Conservation (phyloP, 352 stramenopile species). For the Phytopythium vexans region DNA sequence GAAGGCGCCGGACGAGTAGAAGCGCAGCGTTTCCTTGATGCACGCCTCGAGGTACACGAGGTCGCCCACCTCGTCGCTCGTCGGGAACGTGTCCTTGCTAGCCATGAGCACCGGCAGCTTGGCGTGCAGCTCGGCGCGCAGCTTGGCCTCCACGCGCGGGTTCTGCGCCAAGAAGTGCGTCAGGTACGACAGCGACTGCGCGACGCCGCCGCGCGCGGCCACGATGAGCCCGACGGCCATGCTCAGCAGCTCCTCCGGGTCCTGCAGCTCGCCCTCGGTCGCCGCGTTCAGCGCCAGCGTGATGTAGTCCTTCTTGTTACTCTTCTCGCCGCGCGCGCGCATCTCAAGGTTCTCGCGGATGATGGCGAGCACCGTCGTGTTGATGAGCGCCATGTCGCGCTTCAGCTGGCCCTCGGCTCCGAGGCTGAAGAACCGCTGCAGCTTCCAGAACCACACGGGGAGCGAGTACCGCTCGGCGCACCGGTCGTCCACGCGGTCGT, state of each 20-base stretch:
- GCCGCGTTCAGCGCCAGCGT: background rate
- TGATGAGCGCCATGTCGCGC: slow-evolving; percentile 11
- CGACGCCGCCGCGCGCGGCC: background rate
- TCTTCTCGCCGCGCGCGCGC: background rate
- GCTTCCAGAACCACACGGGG: slow-evolving; percentile 7
- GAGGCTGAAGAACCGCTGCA: slow-evolving; percentile 17
- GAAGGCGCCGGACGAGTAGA: slow-evolving; percentile 24
- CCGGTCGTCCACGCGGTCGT: background rate
- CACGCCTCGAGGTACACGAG: slow-evolving; percentile 21
- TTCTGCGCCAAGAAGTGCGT: slow-evolving; percentile 23
- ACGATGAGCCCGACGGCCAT: background rate
- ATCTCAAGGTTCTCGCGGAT: slow-evolving; percentile 8
- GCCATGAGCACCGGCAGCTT: slow-evolving; percentile 1
- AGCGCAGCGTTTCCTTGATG: slow-evolving; percentile 11
- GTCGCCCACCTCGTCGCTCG: slow-evolving; percentile 10
- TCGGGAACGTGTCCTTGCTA: slow-evolving; percentile 3
- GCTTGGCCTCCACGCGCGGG: slow-evolving; percentile 17
- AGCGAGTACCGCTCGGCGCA: slow-evolving; percentile 1
- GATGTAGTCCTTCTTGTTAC: slow-evolving; percentile 2
- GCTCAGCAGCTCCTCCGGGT: background rate
- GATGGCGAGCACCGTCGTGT: slow-evolving; percentile 12
- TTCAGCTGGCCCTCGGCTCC: slow-evolving; percentile 20
- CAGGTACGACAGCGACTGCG: slow-evolving; percentile 12
- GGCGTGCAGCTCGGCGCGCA: slow-evolving; percentile 16
- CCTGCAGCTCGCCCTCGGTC: background rate